A percentile compares a stretch with the other conserved stretches of the same genome.
Evolutionary conservation across 1,139 yeast species (phyloP).

Genomic region (Taphrina betulina): DNA sequence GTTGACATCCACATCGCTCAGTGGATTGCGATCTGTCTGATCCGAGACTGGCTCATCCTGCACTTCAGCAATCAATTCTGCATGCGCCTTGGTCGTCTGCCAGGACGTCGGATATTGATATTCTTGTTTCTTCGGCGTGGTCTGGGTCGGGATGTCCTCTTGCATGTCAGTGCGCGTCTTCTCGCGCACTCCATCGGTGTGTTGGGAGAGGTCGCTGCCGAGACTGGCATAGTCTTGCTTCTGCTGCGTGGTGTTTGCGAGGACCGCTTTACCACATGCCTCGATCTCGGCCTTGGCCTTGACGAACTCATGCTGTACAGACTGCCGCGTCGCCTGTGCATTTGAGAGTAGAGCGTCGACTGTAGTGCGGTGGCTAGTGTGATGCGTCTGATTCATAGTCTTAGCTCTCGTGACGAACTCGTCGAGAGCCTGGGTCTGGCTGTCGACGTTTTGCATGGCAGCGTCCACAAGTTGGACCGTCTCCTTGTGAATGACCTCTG

Average conservation of each 20-base stretch:
- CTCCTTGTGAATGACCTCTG: conserved; percentile 38
- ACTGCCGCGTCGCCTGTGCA: conserved; percentile 23
- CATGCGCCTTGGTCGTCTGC: conserved; percentile 31
- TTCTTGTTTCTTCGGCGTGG: conserved; percentile 37
- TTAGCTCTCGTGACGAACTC: conserved; percentile 37
- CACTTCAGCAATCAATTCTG: conserved; percentile 26
- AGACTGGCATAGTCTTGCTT: conserved; percentile 28
- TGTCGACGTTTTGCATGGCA: conserved; percentile 37
- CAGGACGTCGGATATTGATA: conserved; percentile 33
- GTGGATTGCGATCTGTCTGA: conserved; percentile 11
- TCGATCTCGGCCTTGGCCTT: conserved; percentile 35
- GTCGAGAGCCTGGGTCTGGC: conserved; percentile 38
- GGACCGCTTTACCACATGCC: conserved; percentile 31
- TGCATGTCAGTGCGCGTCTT: conserved; percentile 15
- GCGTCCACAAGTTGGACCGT: conserved; percentile 37
- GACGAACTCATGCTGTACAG: conserved; percentile 21
- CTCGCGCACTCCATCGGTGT: background rate
- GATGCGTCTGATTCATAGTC: conserved; percentile 36
- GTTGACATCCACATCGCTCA: conserved; percentile 13
- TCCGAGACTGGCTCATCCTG: conserved; percentile 4
- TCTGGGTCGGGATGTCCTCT: conserved; percentile 36
- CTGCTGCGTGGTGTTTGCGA: conserved; percentile 10
- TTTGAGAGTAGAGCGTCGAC: conserved; percentile 24
- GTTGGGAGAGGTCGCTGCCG: conserved; percentile 30
- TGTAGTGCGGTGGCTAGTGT: conserved; percentile 26